A percentile compares a stretch with the other conserved stretches of the same genome.
Conservation (phyloP, 2,329 filamentous ascomycete genomes). For the Colletotrichum noveboracense region DNA sequence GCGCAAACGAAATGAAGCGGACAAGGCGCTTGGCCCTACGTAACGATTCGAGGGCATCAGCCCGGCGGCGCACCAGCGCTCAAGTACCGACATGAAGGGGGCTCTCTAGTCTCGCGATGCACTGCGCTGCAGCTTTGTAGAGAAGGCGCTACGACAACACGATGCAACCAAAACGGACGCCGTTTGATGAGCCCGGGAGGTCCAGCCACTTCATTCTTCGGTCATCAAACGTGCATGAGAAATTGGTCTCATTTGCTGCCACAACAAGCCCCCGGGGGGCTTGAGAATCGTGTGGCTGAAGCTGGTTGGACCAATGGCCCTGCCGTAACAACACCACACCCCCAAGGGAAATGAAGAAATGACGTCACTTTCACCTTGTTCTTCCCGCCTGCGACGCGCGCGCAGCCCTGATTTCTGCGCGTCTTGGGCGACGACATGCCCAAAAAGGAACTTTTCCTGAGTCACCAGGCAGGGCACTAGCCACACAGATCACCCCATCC, state of each 20-base stretch:
- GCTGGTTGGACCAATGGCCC: constrained; percentile 7
- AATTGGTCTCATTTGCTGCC: not conserved
- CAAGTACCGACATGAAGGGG: not conserved
- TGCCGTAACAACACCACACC: not conserved
- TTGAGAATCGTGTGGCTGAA: constrained; percentile 13
- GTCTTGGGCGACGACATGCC: constrained; percentile 7
- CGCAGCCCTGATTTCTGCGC: not conserved
- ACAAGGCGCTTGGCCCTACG: not conserved
- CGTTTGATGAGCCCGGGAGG: not conserved
- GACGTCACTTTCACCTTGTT: constrained; percentile 7
- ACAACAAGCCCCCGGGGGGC: not conserved
- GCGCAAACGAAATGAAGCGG: not conserved
- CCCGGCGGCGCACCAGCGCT: not conserved
- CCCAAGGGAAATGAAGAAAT: not conserved
- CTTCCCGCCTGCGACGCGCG: not conserved
- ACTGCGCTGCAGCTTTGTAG: not conserved
- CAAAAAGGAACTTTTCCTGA: not conserved
- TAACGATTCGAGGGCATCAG: not conserved
- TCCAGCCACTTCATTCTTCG: not conserved
- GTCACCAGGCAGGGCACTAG: not conserved
- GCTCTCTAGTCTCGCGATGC: not conserved
- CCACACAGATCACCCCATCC: constrained; percentile 4
- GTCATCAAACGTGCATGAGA: not conserved
- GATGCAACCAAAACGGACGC: not conserved
- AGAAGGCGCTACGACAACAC: not conserved